phyloP scores from a whole-genome alignment of 2,329 filamentous ascomycete genomes.

The Fusarium luffae region DNA sequence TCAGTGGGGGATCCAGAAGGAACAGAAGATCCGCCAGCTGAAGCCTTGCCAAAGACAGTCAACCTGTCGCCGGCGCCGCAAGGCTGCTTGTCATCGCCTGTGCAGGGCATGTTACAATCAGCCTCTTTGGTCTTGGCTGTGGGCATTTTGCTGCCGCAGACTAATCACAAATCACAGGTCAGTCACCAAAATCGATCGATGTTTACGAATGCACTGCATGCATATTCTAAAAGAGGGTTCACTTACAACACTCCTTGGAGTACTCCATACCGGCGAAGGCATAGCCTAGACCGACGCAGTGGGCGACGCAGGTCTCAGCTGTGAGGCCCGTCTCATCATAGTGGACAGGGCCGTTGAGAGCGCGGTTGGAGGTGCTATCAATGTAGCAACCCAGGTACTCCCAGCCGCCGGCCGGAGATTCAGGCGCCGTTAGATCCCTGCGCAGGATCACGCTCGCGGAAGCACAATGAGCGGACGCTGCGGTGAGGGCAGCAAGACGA shows the following conservation, averaged over 20 bases:
- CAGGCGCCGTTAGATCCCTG: conserved; percentile 38
- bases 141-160: conserved; percentile 53
- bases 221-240: background rate
- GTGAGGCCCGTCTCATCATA: conserved; percentile 47
- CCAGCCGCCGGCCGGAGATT: conserved; percentile 35
- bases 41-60: conserved; percentile 48
- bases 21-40: conserved; percentile 21
- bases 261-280: conserved; percentile 62
- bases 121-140: conserved; percentile 52
- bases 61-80: conserved; percentile 63
- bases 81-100: conserved; percentile 59
- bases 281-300: conserved; percentile 57
- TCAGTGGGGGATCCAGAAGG: conserved; percentile 7
- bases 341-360: conserved; percentile 35
- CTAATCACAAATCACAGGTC: conserved; percentile 16
- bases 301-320: conserved; percentile 58
- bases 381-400: conserved; percentile 42
- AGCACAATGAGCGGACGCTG: conserved; percentile 36
- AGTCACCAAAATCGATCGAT: conserved; percentile 3
- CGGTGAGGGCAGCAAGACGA: conserved; percentile 34
- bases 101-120: conserved; percentile 61
- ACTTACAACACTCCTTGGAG: conserved; percentile 59
- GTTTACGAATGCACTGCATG: background rate
- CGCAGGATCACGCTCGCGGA: conserved; percentile 36
- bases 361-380: conserved; percentile 38